Conservation (phyloP, 805 yeast species). For the Candida maesae region DNA sequence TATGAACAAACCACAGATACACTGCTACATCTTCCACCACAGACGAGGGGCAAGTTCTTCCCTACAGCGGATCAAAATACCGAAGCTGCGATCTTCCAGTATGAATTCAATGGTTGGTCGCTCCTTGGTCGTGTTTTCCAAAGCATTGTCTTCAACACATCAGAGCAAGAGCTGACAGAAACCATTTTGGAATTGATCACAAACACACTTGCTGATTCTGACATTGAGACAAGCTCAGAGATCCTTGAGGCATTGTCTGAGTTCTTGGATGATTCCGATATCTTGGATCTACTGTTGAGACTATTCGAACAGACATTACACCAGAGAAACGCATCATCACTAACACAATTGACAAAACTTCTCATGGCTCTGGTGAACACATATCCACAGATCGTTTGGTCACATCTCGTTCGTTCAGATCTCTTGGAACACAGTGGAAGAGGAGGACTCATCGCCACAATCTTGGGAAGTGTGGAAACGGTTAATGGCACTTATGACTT, state of each 20-base stretch:
- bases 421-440: slow-evolving; percentile 58
- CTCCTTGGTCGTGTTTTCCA: slow-evolving; percentile 74
- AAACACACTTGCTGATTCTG: slow-evolving; percentile 39
- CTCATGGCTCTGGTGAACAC: slow-evolving; percentile 44
- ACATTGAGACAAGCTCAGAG: slow-evolving; percentile 38
- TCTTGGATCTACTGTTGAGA: slow-evolving; percentile 57
- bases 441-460: slow-evolving; percentile 58
- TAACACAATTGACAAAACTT: slow-evolving; percentile 45
- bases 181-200: slow-evolving; percentile 51
- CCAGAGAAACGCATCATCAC: slow-evolving; percentile 43
- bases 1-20: slow-evolving; percentile 45
- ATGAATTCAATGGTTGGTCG: slow-evolving; percentile 84
- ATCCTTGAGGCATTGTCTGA: slow-evolving; percentile 33
- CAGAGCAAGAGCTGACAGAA: slow-evolving; percentile 39
- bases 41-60: slow-evolving; percentile 69
- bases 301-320: slow-evolving; percentile 68
- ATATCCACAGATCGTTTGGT: slow-evolving; percentile 72
- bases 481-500: slow-evolving; percentile 64
- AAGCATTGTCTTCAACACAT: slow-evolving; percentile 38
- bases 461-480: slow-evolving; percentile 71
- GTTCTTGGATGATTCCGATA: slow-evolving; percentile 53
- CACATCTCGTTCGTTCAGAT: slow-evolving; percentile 64
- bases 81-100: slow-evolving; percentile 58
- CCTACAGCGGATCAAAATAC: slow-evolving; percentile 42
- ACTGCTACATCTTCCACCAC: slow-evolving; percentile 42